These are phyloP conservation scores for Fusarium pininemorale DNA, from an alignment of 2,329 filamentous ascomycete species.

Conservation along the genomic window DNA sequence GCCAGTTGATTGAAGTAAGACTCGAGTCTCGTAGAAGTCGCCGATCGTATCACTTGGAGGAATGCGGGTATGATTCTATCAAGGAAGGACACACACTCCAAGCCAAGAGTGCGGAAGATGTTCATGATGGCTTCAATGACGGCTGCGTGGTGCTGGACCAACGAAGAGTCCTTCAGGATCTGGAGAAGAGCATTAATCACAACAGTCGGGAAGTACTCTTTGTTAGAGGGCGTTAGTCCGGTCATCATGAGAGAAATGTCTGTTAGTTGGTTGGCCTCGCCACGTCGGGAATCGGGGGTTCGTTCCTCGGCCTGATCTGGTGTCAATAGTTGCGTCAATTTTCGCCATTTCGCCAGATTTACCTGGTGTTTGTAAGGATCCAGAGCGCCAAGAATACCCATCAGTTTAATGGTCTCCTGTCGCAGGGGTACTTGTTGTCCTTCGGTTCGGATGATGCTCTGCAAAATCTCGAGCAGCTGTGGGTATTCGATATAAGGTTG, in stretches of 20 bases:
- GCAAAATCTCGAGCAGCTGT: slow-evolving; percentile 88
- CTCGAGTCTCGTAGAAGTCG: slow-evolving; percentile 80
- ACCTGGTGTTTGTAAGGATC: slow-evolving; percentile 95
- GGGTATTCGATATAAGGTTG: slow-evolving; percentile 95
- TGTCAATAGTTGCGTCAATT: slow-evolving; percentile 36
- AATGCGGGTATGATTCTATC: slow-evolving; percentile 95
- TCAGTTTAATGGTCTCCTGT: slow-evolving; percentile 94
- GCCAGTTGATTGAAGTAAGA: slow-evolving; percentile 98
- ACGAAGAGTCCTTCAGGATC: slow-evolving; percentile 88
- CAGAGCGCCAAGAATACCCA: slow-evolving; percentile 93
- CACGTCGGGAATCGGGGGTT: slow-evolving; percentile 77
- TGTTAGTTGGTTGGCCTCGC: slow-evolving; percentile 74
- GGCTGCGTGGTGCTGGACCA: slow-evolving; percentile 89
- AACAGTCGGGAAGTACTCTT: slow-evolving; percentile 98
- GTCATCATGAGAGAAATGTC: slow-evolving; percentile 99
- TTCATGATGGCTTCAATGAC: slow-evolving; percentile 99
- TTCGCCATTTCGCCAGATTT: slow-evolving; percentile 19
- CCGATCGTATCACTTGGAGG: slow-evolving; percentile 85
- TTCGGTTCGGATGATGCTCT: slow-evolving; percentile 94
- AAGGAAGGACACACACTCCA: slow-evolving; percentile 96
- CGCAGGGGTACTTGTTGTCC: slow-evolving; percentile 82
- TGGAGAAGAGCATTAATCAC: slow-evolving; percentile 95
- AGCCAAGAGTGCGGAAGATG: slow-evolving; percentile 93
- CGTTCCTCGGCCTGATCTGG: slow-evolving; percentile 82
- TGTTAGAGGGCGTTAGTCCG: slow-evolving; percentile 92